Base-by-base conservation (phyloP, 108 stramenopile species). In the Discostella pseudostelligera region DNA sequence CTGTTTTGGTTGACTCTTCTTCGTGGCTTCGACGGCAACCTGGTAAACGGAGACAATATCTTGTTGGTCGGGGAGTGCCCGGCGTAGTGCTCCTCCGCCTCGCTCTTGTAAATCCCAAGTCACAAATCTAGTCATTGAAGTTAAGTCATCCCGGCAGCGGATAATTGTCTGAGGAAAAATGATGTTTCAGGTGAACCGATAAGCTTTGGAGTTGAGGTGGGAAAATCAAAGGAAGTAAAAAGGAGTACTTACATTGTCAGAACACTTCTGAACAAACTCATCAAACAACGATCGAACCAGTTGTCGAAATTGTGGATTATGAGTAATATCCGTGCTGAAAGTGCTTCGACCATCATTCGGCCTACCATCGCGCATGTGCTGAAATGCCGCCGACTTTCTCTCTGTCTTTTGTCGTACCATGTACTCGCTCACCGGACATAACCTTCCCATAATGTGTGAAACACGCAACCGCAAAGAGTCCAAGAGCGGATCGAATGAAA, bases 51-150 rank as follows among this genome's bases (percentile, higher is more conserved):
- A 69, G 9, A 88, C 80, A 67, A 86, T 73, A 69, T 87, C 84
- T 48, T 81, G 72, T 35, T 86, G 81, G 65, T 92, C 87, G 29
- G 89, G 93, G 8, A 93, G 85, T 4, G 91, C 85, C 39, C 90
- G 76, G 19, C 72, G 81, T 43, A 94, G 86, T 32, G 90, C 89
- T 44, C 91, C 89, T 39, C 85, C 76, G 53, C 86, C 82, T 36
- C 91, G 65, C 54, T 94, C 91, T 78, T 92, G 83, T 40, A 96
- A 79, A 74, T 96, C 92, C 93, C 93, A 96, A n/a, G 96, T 96
- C 17, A 96, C 93, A 56, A 89, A 96, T 67, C 87, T 74, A 16
- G 96, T 96, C 54, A 95, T 79, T 21, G 93, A 87, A 42, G 78
- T 86, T 40, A 96, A 65, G 73, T 96, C 96, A 68, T 96, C 93